A percentile compares a stretch with the other conserved stretches of the same genome.
Evolutionary conservation across 2,329 filamentous ascomycete genomes (phyloP).

Genomic region (Pestalotiopsis sp.): DNA sequence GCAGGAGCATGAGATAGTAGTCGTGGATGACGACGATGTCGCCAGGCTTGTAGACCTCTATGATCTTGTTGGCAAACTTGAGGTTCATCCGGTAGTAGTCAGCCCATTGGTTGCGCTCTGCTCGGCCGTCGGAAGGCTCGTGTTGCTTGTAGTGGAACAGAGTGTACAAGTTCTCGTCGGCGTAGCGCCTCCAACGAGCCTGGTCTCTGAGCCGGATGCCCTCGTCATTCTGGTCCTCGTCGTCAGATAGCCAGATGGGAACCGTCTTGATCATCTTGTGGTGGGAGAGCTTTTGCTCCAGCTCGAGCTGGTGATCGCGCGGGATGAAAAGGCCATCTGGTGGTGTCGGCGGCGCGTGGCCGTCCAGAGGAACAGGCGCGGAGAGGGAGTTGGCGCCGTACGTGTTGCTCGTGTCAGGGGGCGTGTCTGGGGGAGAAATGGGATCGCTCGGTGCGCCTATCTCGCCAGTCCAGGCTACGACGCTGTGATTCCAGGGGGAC

Average conservation of each 20-base stretch:
- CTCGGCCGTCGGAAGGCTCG: slow-evolving; percentile 81
- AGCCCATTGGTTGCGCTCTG: slow-evolving; percentile 81
- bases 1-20: slow-evolving; percentile 88
- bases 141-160: slow-evolving; percentile 96
- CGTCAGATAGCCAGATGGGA: slow-evolving; percentile 87
- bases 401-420: slow-evolving; percentile 48
- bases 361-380: slow-evolving; percentile 75
- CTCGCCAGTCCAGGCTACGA: slow-evolving; percentile 95
- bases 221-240: slow-evolving; percentile 63
- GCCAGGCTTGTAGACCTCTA: slow-evolving; percentile 86
- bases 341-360: slow-evolving; percentile 54
- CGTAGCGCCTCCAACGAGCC: slow-evolving; percentile 82
- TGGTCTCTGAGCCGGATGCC: slow-evolving; percentile 80
- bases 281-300: slow-evolving; percentile 73
- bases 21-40: slow-evolving; percentile 93
- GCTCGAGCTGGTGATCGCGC: slow-evolving; percentile 65
- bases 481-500: slow-evolving; percentile 85
- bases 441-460: slow-evolving; percentile 56
- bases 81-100: slow-evolving; percentile 94
- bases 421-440: slow-evolving; percentile 46
- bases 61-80: slow-evolving; percentile 85
- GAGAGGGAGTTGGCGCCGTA: slow-evolving; percentile 71
- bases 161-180: slow-evolving; percentile 88
- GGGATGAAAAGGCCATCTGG: slow-evolving; percentile 72
- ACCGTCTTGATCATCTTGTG: slow-evolving; percentile 76